phyloP scores from a whole-genome alignment of 768 basidiomycete species.

The Russula sp. region DNA sequence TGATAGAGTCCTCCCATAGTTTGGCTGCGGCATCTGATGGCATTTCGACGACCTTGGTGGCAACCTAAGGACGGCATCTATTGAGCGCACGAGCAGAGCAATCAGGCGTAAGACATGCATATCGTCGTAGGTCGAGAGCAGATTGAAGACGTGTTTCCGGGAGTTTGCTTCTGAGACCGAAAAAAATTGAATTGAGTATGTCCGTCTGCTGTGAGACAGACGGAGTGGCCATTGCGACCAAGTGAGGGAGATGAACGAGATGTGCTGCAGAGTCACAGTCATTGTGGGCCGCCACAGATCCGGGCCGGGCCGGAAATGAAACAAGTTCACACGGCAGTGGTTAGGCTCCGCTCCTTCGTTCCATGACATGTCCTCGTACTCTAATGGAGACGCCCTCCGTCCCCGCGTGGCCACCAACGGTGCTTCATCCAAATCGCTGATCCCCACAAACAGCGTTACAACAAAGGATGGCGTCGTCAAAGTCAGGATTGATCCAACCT shows the following conservation, averaged over 20 bases:
- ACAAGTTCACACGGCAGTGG: neutral
- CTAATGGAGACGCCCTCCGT: slow-evolving; percentile 11
- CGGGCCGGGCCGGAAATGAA: neutral
- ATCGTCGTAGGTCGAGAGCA: slow-evolving; percentile 65
- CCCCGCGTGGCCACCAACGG: slow-evolving; percentile 11
- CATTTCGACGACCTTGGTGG: slow-evolving; percentile 68
- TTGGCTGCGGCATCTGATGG: slow-evolving; percentile 73
- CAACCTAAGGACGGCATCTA: slow-evolving; percentile 43
- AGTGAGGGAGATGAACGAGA: neutral
- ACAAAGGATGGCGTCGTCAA: slow-evolving; percentile 74
- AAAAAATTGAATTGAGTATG: slow-evolving; percentile 58
- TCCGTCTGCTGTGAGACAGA: slow-evolving; percentile 52
- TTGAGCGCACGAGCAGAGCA: slow-evolving; percentile 4
- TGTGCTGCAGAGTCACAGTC: neutral
- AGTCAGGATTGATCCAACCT: slow-evolving; percentile 76
- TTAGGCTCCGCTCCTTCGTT: neutral
- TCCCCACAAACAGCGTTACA: slow-evolving; percentile 81
- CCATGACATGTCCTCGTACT: slow-evolving; percentile 11
- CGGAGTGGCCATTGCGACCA: slow-evolving; percentile 49
- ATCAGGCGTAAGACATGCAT: slow-evolving; percentile 40
- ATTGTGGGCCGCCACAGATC: no score
- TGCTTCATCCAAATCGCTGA: slow-evolving; percentile 37
- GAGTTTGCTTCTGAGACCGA: slow-evolving; percentile 54
- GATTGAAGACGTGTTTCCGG: slow-evolving; percentile 59
- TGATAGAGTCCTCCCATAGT: slow-evolving; percentile 82